Evolutionary conservation across 2,329 filamentous ascomycete genomes (phyloP).

Genomic region (Rhynchosporium agropyri): DNA sequence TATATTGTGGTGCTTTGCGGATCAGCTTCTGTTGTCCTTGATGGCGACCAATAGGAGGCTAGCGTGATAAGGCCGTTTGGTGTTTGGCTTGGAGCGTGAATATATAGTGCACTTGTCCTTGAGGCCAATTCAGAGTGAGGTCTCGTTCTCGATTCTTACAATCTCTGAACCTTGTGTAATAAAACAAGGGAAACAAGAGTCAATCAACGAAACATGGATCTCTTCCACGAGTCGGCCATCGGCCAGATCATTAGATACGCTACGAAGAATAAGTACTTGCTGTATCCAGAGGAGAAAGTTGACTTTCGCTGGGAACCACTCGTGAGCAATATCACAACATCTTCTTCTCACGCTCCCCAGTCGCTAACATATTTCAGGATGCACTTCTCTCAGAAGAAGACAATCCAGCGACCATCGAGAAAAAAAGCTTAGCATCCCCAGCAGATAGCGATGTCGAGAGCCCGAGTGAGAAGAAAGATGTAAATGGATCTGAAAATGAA

Average conservation of each 20-base stretch:
- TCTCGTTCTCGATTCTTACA: neutral
- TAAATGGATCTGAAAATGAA: slow-evolving; percentile 11
- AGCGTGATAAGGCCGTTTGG: neutral
- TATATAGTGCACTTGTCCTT: neutral
- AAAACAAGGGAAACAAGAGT: too few species aligned
- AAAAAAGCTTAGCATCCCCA: slow-evolving; percentile 1
- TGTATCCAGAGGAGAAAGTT: slow-evolving; percentile 26
- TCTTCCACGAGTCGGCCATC: slow-evolving; percentile 23
- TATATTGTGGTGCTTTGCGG: neutral
- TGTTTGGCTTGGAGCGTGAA: neutral
- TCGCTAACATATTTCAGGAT: slow-evolving; percentile 18
- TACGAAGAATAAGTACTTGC: slow-evolving; percentile 24
- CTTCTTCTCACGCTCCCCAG: too few species aligned
- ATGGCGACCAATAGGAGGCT: neutral
- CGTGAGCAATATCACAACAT: slow-evolving; percentile 1
- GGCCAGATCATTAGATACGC: slow-evolving; percentile 26
- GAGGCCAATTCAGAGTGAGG: neutral
- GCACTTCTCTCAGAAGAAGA: slow-evolving; percentile 22
- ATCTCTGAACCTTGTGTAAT: neutral
- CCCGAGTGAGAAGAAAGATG: neutral
- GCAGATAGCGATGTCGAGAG: slow-evolving; percentile 6
- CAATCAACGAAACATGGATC: slow-evolving; percentile 15
- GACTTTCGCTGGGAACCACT: slow-evolving; percentile 24
- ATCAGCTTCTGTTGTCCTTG: neutral
- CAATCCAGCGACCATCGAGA: neutral